Base-by-base conservation (phyloP, 257 asterid species). In the Solanum acaule region DNA sequence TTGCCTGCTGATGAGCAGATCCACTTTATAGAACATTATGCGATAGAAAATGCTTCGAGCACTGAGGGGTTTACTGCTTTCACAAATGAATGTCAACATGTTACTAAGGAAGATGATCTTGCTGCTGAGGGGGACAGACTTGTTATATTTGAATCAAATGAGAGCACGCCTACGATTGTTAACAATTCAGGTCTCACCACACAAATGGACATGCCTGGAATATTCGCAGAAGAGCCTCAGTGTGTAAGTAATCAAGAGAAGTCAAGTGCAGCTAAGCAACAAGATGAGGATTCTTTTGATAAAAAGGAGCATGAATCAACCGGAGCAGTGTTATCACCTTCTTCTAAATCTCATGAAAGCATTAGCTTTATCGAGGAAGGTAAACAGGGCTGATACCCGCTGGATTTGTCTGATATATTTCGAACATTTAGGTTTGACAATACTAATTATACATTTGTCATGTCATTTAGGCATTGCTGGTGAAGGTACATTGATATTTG, bases 91-190 rank as follows among this genome's bases (percentile, higher is more conserved):
- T 49, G 81, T 31, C 81, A 87, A 33, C 90, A 90, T 63, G 25
- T 73, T 18, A 82, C 91, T 27, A 90, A 91, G 84, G 95, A 92
- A 87, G 88, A 91, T 86, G 93, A 92, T 68, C 94, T 93, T 84
- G 90, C 81, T 61, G 93, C 85, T 67, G 87, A 94, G 86, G 90
- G 91, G 22, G 89, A 91, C 86, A 94, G 87, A 85, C 91, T 92
- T 52, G 87, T 83, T 34, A 91, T 90, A 87, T 90, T 92, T 72
- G 94, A 93, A 90, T 91, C 93, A 73, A 92, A 90, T 40, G 77
- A 86, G 82, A 65, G 63, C 59, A n/a, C 27, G 38, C 79, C 90
- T n/a, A 34, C 56, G 38, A 88, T 84, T 23, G 59, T 82, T 23
- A 90, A 91, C n/a, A 71, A 72, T 81, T 71, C 90, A 14, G n/a